Base-by-base conservation (phyloP, 2,329 filamentous ascomycete genomes). In the Podosphaera leucotricha region DNA sequence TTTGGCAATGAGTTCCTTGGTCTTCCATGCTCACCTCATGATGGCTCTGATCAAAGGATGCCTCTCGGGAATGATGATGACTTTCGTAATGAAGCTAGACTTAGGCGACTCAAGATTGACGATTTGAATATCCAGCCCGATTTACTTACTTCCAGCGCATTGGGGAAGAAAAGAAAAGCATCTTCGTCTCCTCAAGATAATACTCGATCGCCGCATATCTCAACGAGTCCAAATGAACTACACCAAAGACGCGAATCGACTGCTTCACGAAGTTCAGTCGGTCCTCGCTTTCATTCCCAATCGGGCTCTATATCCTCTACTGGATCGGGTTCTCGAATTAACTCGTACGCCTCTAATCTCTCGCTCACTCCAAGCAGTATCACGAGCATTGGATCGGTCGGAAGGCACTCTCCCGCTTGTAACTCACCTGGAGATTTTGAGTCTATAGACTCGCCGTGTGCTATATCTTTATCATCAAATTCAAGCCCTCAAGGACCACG, bases 271-370 rank as follows among this genome's bases (percentile, higher is more conserved):
- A 66, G 65, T 38, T 66, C 69, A 30, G 69, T 70, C 15, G 65
- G 70, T 22, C 65, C 66, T 22, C 64, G 66, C 38, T 72, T 71
- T 55, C 66, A 69, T 46, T 63, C 66, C 21, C 68, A 65, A 46
- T 68, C 73, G 52, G 70, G 72, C 40, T 78, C 75, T 19, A 57
- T 77, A 20, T 80, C 76, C 5, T 77, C 76, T n/a, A 65, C 66
- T 7, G 73, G 73, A n/a, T 79, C 74, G 5, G 62, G 67, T 22
- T 66, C 70, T 47, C 68, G 72, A 49, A 73, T 68, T 39, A 69
- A 68, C 22, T 80, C 75, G 1, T 70, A 76, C 53, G 69, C 72
- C 11, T 79, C 75, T 44, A 66, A 65, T 46, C 59, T 77, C 18
- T 79, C 75, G 16, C 62, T 71, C 50, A 60, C 60, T 48, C 68